Evolutionary conservation across 78 protist species (phyloP).

Genomic region (Mastigamoeba balamuthi): DNA sequence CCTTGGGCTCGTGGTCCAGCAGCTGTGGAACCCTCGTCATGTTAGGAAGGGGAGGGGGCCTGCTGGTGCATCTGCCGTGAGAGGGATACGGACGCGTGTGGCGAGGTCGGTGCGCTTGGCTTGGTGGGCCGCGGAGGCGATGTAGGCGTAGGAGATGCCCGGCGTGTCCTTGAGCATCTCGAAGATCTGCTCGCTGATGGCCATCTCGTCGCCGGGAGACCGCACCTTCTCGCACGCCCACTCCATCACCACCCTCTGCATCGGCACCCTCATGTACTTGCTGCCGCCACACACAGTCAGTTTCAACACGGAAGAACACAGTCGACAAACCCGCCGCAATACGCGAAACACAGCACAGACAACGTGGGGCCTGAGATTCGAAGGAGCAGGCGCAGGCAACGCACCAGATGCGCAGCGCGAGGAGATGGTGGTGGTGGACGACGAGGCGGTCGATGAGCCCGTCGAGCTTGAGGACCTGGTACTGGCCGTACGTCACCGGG

Average conservation of each 20-base stretch:
- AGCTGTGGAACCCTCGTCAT: constrained; percentile 8
- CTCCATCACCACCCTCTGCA: constrained; percentile 23
- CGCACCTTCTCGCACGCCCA: constrained; percentile 57
- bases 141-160: constrained; percentile 65
- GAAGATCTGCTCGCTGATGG: constrained; percentile 17
- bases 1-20: constrained; percentile 74
- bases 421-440: constrained; percentile 46
- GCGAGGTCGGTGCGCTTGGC: constrained; percentile 31
- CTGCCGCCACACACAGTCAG: constrained; percentile 42
- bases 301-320: background rate
- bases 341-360: too few species aligned
- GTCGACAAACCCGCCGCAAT: too few species aligned
- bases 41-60: too few species aligned
- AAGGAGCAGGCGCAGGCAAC: constrained; percentile 20
- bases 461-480: constrained; percentile 30
- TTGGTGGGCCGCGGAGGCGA: constrained; percentile 57
- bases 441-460: constrained; percentile 56
- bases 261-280: background rate
- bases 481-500: constrained; percentile 67
- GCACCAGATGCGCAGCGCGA: constrained; percentile 64
- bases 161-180: constrained; percentile 25
- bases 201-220: constrained; percentile 9
- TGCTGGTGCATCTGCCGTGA: too few species aligned
- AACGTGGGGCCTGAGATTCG: constrained; percentile 23
- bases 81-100: too few species aligned